These are phyloP conservation scores for Cadophora gregata DNA, from an alignment of 2,329 filamentous ascomycete species.

Conservation along the genomic window DNA sequence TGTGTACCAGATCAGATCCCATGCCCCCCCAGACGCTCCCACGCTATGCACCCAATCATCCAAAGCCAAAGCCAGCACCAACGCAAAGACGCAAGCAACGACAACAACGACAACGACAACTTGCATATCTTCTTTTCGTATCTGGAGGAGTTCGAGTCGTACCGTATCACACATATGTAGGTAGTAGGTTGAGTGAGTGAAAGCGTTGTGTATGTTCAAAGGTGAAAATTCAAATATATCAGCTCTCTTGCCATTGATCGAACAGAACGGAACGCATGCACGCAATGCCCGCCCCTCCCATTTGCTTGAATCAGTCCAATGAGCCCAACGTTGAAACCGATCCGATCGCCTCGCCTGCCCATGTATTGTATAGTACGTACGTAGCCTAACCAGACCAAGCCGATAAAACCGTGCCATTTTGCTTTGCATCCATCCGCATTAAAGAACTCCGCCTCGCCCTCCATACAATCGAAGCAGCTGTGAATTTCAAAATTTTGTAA, in stretches of 20 bases:
- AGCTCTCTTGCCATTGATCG: constrained; percentile 7
- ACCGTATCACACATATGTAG: constrained; percentile 14
- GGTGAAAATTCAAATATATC: constrained; percentile 1
- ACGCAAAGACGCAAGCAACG: constrained; percentile 1
- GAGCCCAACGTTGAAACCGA: constrained; percentile 12
- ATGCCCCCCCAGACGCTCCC: constrained; percentile 33
- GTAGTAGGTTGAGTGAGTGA: neutral
- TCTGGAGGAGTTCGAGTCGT: constrained; percentile 26
- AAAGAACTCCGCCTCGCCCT: constrained; percentile 44
- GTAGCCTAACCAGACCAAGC: constrained; percentile 37
- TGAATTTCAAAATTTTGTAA: constrained; percentile 37
- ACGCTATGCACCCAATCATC: constrained; percentile 40
- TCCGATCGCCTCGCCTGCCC: constrained; percentile 17
- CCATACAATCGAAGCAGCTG: constrained; percentile 36
- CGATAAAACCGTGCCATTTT: constrained; percentile 19
- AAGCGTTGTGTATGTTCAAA: constrained; percentile 7
- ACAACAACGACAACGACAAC: constrained; percentile 13
- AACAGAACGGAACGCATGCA: constrained; percentile 19
- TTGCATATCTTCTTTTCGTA: constrained; percentile 5
- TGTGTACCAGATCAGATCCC: constrained; percentile 20
- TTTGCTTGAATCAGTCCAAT: constrained; percentile 16
- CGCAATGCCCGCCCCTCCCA: constrained; percentile 17
- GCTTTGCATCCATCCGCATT: constrained; percentile 41
- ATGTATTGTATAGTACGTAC: constrained; percentile 31
- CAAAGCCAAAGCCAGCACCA: constrained; percentile 21